phyloP scores from a whole-genome alignment of 805 yeast genomes.

The Pichia exigua region DNA sequence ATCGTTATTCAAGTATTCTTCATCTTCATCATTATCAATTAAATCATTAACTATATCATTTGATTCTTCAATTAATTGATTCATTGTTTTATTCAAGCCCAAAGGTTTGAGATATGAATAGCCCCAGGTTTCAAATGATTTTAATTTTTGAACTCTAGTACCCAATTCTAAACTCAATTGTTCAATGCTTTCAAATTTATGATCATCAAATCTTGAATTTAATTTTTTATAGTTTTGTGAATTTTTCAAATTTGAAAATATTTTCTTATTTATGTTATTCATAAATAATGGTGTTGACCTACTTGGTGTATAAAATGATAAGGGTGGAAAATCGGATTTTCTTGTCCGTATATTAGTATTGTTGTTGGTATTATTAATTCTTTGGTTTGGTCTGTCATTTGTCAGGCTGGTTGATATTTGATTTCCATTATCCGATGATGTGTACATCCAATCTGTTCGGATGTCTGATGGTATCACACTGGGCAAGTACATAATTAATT shows the following conservation, averaged over 20 bases:
- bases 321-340: conserved; percentile 13
- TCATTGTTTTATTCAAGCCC: conserved; percentile 42
- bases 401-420: background rate
- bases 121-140: conserved; percentile 10
- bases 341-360: conserved; percentile 10
- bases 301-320: conserved; percentile 8
- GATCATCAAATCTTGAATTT: background rate
- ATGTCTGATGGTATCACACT: conserved; percentile 37
- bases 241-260: background rate
- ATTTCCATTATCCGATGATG: conserved; percentile 9
- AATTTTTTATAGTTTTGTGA: conserved; percentile 13
- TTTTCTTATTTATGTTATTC: background rate
- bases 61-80: conserved; percentile 23
- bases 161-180: conserved; percentile 13
- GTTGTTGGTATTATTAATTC: background rate
- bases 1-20: background rate
- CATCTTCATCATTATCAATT: conserved; percentile 8
- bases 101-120: conserved; percentile 39
- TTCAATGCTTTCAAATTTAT: conserved; percentile 6
- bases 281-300: conserved; percentile 7
- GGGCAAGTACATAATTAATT: conserved; percentile 39
- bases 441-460: conserved; percentile 37
- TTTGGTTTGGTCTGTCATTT: background rate
- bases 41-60: conserved; percentile 5
- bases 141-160: conserved; percentile 6